Base-by-base conservation (phyloP, 768 basidiomycete genomes). In the Suillus brevipes region DNA sequence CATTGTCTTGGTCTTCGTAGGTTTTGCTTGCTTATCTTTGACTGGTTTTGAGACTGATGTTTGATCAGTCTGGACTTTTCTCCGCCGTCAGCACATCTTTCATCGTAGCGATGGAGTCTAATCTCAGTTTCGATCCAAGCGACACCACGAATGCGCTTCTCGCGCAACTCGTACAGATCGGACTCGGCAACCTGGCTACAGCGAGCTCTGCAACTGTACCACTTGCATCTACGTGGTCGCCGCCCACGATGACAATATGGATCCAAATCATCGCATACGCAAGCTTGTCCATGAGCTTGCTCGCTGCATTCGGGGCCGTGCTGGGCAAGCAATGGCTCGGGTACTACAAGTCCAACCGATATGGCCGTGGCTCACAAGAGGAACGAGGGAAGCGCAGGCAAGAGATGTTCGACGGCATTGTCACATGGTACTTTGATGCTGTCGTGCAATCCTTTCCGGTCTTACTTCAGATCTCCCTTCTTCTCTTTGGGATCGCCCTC, bases 1-100 rank as follows among this genome's bases (percentile, higher is more conserved):
- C 57, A 65, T 69, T n/a, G 59, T 71, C 9, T 58, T 73, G 6
- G 61, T 73, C 60, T 73, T 73, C 55, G 72, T 73, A 47, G 12
- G 72, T 61, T 14, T 31, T 52, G 2, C 14, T 31, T 52, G 2
- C 14, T 28, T 13, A 28, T 52, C 14, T 7, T 52, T 14, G 25
- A 9, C 50, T 28, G n/a, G 2, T 31, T 25, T 12, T 36, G 4
- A 60, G 13, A 16, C 20, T 37, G 58, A 60, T 9, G 8, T 42
- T 38, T 16, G 5, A 31, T 36, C 28, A 69, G 68, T 64, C 68
- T 36, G 64, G 68, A 40, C 58, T 69, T n/a, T 69, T 69, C 47
- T 67, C 67, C 1, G 67, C 64, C n/a, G 64, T 69, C 58, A 52
- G 58, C 36, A 62, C 68, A 1, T 31, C 67, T 31, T 69, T 69